phyloP scores from a whole-genome alignment of 257 asterid genomes.

The Ilex aquifolium region DNA sequence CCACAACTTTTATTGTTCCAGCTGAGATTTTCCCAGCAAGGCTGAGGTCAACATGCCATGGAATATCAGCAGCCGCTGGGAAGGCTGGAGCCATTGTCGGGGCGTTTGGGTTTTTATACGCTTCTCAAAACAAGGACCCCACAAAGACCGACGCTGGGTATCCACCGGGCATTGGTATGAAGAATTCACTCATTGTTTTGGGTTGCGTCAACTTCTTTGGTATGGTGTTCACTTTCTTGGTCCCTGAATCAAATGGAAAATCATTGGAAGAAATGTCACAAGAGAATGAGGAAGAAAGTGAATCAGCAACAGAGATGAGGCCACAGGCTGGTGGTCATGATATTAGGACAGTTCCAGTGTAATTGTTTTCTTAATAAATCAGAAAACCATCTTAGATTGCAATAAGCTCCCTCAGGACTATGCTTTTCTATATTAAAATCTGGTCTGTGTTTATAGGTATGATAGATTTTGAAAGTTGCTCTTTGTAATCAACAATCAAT shows the following conservation, averaged over 20 bases:
- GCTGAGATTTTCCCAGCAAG: conserved; percentile 3
- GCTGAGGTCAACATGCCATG: neutral
- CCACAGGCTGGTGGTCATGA: no score
- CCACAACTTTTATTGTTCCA: neutral
- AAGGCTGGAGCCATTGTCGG: conserved; percentile 2
- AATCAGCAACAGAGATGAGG: neutral
- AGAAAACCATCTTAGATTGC: no score
- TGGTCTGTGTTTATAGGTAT: no score
- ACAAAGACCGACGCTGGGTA: neutral
- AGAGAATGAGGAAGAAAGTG: neutral
- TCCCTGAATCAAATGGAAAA: neutral
- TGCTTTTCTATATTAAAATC: no score
- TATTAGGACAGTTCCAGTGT: neutral
- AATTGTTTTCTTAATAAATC: no score
- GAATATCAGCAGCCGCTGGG: neutral
- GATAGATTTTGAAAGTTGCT: no score
- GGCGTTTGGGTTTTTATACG: neutral
- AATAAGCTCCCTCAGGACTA: no score
- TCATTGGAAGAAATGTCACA: neutral
- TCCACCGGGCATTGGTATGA: neutral
- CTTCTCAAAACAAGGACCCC: neutral
- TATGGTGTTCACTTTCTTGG: neutral
- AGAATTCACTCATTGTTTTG: neutral
- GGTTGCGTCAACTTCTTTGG: neutral
- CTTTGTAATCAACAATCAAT: no score